Percentiles rank a stretch among this genome's conserved stretches.
These are phyloP conservation scores for Colletotrichum sp. DNA, from an alignment of 2,329 filamentous ascomycete genomes.

Conservation along the genomic window DNA sequence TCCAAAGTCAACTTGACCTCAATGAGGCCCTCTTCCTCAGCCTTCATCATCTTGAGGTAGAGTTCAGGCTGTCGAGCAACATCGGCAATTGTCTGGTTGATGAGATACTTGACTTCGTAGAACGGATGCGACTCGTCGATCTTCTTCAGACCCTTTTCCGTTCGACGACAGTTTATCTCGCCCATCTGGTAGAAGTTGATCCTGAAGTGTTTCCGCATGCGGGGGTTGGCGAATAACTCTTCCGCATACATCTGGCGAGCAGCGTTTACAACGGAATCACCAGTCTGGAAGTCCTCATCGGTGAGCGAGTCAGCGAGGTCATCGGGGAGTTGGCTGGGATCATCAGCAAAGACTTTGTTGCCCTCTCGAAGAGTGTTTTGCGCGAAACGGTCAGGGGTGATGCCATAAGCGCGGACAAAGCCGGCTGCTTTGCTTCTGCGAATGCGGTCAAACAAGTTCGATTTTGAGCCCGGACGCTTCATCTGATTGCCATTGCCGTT, in stretches of 20 bases:
- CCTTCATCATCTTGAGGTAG: conserved; percentile 96
- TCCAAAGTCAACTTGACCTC: conserved; percentile 83
- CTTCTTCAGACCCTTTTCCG: conserved; percentile 90
- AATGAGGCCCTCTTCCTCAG: conserved; percentile 90
- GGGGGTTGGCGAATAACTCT: conserved; percentile 85
- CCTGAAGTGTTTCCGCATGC: conserved; percentile 87
- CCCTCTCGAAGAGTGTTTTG: conserved; percentile 83
- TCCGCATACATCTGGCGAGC: conserved; percentile 90
- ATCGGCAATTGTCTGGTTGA: conserved; percentile 84
- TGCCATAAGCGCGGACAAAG: conserved; percentile 88
- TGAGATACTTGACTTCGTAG: conserved; percentile 97
- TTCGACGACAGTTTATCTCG: conserved; percentile 85
- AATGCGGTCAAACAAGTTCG: conserved; percentile 82
- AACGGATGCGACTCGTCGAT: conserved; percentile 96
- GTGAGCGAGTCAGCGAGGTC: conserved; percentile 85
- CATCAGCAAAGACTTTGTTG: conserved; percentile 82
- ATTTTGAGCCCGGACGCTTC: conserved; percentile 84
- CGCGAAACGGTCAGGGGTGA: conserved; percentile 86
- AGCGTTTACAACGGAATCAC: conserved; percentile 75
- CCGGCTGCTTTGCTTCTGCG: conserved; percentile 80
- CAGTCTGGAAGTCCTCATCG: conserved; percentile 76
- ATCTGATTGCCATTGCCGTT: conserved; percentile 68
- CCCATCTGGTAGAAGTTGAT: conserved; percentile 84
- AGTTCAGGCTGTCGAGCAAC: conserved; percentile 85
- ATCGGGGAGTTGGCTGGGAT: conserved; percentile 78